Evolutionary conservation across 2,329 filamentous ascomycete species (phyloP).

Genomic region (Juglanconis oblonga): DNA sequence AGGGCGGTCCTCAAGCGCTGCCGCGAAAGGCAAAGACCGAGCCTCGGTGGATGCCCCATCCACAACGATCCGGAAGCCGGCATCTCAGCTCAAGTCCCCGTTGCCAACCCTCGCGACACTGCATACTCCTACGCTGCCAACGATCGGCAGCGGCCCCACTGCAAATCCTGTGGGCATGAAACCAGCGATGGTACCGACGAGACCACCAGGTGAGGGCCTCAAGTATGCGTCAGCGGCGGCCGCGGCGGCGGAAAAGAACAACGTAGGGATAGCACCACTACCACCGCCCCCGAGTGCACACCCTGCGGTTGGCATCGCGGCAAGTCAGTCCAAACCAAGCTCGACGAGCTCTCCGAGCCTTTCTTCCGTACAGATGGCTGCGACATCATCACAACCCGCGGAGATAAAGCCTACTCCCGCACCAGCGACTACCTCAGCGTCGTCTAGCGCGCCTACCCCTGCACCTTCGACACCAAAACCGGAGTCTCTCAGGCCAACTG

Average conservation of each 20-base stretch:
- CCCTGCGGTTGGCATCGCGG: slow-evolving; percentile 40
- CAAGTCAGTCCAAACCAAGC: slow-evolving; percentile 53
- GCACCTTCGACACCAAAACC: slow-evolving; percentile 28
- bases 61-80: slow-evolving; percentile 65
- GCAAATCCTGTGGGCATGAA: slow-evolving; percentile 68
- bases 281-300: slow-evolving; percentile 77
- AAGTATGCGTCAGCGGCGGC: slow-evolving; percentile 97
- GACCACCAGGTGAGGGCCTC: slow-evolving; percentile 82
- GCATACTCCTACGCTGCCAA: slow-evolving; percentile 64
- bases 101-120: slow-evolving; percentile 89
- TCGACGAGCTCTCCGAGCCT: slow-evolving; percentile 53
- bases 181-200: slow-evolving; percentile 80
- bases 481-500: slow-evolving; percentile 31
- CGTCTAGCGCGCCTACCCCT: slow-evolving; percentile 26
- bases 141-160: slow-evolving; percentile 53
- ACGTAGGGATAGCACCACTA: slow-evolving; percentile 87
- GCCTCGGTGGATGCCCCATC: slow-evolving; percentile 56
- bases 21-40: slow-evolving; percentile 49
- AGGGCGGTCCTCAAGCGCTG: slow-evolving; percentile 41
- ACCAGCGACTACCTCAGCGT: slow-evolving; percentile 27
- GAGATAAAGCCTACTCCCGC: slow-evolving; percentile 31
- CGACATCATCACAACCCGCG: slow-evolving; percentile 31
- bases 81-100: slow-evolving; percentile 88
- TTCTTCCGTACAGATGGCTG: slow-evolving; percentile 44
- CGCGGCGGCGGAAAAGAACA: slow-evolving; percentile 84